Percentiles rank a stretch among this genome's conserved stretches.
Conservation (phyloP, 305 asterid genomes). For the Fraxinus ornus region DNA sequence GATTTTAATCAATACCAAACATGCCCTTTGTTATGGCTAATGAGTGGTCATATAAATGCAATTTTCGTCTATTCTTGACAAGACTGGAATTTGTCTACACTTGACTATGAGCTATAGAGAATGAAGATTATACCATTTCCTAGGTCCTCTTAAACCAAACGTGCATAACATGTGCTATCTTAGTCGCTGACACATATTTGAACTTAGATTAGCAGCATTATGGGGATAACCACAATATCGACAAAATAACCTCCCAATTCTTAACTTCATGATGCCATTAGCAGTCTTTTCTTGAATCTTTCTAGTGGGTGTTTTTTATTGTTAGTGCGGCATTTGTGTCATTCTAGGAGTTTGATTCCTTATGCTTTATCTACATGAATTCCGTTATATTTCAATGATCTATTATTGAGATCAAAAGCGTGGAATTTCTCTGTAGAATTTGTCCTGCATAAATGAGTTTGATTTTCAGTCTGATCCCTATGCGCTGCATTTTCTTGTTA, state of each 20-base stretch:
- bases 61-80: not conserved
- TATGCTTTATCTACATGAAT: not conserved
- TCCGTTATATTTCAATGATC: not conserved
- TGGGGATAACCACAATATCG: constrained; percentile 6
- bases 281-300: constrained; percentile 29
- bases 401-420: not conserved
- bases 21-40: not conserved
- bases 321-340: constrained; percentile 28
- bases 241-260: constrained; percentile 22
- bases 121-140: not conserved
- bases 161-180: constrained; percentile 8
- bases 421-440: not conserved
- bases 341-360: constrained; percentile 31
- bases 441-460: not conserved
- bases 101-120: not conserved
- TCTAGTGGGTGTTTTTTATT: constrained; percentile 14
- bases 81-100: not conserved
- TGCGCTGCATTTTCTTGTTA: not conserved
- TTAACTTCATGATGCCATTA: constrained; percentile 25
- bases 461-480: not conserved
- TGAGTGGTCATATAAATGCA: not conserved
- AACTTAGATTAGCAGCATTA: constrained; percentile 10
- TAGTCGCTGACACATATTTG: not conserved
- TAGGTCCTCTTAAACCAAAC: constrained; percentile 8
- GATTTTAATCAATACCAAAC: too few relatives aligned